phyloP scores from a whole-genome alignment of 768 basidiomycete species.

The Mycena pura region DNA sequence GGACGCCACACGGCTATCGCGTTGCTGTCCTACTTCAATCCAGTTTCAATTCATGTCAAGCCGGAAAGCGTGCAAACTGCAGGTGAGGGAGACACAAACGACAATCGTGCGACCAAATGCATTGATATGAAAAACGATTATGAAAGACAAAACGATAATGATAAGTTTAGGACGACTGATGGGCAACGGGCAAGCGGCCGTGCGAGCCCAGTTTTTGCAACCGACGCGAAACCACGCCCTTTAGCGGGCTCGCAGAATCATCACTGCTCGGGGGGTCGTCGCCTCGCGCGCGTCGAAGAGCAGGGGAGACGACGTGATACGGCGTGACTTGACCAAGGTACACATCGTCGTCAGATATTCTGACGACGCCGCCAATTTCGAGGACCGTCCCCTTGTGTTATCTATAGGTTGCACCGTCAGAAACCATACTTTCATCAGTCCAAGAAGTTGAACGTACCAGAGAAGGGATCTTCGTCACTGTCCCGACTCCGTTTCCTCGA shows the following conservation, averaged over 20 bases:
- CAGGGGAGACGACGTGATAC: constrained; percentile 70
- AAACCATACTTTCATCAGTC: constrained; percentile 2
- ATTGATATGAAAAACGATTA: not conserved
- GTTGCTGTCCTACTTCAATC: no score
- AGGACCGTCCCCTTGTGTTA: not conserved
- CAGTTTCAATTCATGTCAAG: no score
- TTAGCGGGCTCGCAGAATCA: constrained; percentile 57
- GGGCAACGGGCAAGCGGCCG: not conserved
- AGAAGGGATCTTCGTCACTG: constrained; percentile 19
- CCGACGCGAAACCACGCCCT: constrained; percentile 49
- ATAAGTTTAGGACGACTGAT: no score
- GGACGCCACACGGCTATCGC: no score
- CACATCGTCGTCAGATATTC: constrained; percentile 67
- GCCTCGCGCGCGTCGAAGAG: constrained; percentile 48
- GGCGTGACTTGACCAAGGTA: constrained; percentile 72
- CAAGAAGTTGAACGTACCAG: constrained; percentile 5
- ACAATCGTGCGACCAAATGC: not conserved
- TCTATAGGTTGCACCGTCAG: constrained; percentile 4
- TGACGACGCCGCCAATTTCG: constrained; percentile 13
- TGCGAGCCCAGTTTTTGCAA: constrained; percentile 42
- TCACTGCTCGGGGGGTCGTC: constrained; percentile 52
- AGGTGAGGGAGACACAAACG: no score
- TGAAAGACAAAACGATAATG: not conserved
- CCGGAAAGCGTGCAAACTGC: no score
- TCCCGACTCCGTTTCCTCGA: constrained; percentile 19